A percentile compares a stretch with the other conserved stretches of the same genome.
These are phyloP conservation scores for Penicillium waksmanii DNA, from an alignment of 495 filamentous ascomycete species.

Conservation along the genomic window DNA sequence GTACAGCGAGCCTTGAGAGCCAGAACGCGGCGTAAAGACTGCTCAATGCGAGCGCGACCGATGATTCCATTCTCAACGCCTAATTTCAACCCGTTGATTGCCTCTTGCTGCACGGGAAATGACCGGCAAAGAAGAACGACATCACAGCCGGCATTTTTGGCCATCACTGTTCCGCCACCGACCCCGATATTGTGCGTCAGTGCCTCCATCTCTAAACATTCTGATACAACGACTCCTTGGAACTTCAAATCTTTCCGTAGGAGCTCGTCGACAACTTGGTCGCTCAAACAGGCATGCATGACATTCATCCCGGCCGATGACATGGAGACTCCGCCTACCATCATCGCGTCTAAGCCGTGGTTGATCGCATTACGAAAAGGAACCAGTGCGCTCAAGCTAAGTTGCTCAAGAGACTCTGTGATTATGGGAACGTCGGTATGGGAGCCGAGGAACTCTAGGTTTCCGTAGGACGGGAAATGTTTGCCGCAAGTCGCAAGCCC, in stretches of 20 bases:
- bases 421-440: constrained; percentile 88
- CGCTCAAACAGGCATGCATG: constrained; percentile 88
- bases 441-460: constrained; percentile 87
- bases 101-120: constrained; percentile 83
- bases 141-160: constrained; percentile 89
- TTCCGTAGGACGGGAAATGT: constrained; percentile 91
- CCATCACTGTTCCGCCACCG: constrained; percentile 92
- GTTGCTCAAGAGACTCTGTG: constrained; percentile 85
- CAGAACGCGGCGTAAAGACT: constrained; percentile 74
- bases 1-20: constrained; percentile 76
- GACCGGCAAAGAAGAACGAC: constrained; percentile 82
- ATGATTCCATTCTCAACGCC: constrained; percentile 87
- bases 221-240: constrained; percentile 87
- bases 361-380: constrained; percentile 85
- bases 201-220: constrained; percentile 95
- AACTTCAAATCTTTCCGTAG: constrained; percentile 82
- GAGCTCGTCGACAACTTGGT: constrained; percentile 86
- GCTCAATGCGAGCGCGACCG: constrained; percentile 69
- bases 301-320: constrained; percentile 84
- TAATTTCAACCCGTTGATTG: constrained; percentile 79
- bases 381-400: constrained; percentile 80
- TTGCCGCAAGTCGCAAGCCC: constrained; percentile 86
- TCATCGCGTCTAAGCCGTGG: constrained; percentile 86
- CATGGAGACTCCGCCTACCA: constrained; percentile 88
- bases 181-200: constrained; percentile 89